phyloP scores from a whole-genome alignment of 2,329 filamentous ascomycete genomes.

The Pseudogymnoascus pannorum region DNA sequence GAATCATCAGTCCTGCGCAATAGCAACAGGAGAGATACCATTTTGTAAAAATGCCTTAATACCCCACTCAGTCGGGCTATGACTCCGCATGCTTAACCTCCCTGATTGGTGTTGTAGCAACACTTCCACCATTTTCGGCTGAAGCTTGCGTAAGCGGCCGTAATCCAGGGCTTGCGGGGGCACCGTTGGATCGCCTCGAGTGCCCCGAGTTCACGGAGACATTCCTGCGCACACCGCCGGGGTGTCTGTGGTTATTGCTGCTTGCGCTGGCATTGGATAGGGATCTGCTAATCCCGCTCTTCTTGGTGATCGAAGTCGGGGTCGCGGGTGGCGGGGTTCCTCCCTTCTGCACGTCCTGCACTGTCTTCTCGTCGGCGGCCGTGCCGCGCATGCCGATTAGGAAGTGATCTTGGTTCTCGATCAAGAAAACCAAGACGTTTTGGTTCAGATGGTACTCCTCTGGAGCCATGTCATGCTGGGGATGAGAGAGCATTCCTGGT shows the following conservation, averaged over 20 bases:
- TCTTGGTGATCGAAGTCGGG: slow-evolving; percentile 44
- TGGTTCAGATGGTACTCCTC: slow-evolving; percentile 92
- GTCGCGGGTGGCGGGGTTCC: slow-evolving; percentile 47
- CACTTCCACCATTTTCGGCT: slow-evolving; percentile 35
- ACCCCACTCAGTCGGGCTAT: background rate
- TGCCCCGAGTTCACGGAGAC: slow-evolving; percentile 88
- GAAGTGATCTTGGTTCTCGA: slow-evolving; percentile 98
- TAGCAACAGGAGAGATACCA: background rate
- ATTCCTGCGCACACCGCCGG: slow-evolving; percentile 74
- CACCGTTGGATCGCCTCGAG: slow-evolving; percentile 68
- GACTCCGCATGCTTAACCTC: slow-evolving; percentile 44
- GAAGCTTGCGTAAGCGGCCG: slow-evolving; percentile 49
- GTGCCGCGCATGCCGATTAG: slow-evolving; percentile 97
- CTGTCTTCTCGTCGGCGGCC: slow-evolving; percentile 77
- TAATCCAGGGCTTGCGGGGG: slow-evolving; percentile 55
- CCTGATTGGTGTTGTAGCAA: slow-evolving; percentile 50
- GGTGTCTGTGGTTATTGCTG: slow-evolving; percentile 77
- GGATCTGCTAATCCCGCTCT: slow-evolving; percentile 61
- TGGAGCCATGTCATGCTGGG: slow-evolving; percentile 89
- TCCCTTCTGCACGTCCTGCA: slow-evolving; percentile 60
- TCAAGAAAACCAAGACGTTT: slow-evolving; percentile 93
- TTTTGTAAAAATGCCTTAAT: background rate
- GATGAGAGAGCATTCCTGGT: slow-evolving; percentile 90
- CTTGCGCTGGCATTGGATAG: slow-evolving; percentile 83
- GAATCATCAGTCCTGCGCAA: background rate